Evolutionary conservation across 2,329 filamentous ascomycete genomes (phyloP), one percentile per base, ranked within the genome.

Genomic region (Aspergillus fijiensis): DNA sequence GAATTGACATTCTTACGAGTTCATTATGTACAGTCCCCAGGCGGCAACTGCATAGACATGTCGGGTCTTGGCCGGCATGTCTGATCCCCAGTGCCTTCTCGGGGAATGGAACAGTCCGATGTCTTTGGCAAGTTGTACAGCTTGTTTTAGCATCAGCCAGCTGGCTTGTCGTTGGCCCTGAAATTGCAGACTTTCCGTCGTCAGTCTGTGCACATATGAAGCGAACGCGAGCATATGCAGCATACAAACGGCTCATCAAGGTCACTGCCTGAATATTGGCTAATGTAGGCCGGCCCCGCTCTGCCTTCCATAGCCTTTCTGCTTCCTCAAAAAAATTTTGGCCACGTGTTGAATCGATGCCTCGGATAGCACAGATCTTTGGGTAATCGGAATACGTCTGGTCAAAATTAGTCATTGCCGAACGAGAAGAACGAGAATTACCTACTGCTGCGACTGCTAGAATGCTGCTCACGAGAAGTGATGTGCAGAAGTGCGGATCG

Each of bases 391-490:
- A 76, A 61, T 77, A 72, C 9, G 69, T 61, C 76, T 77, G 45
- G 48, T 67, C 29, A 68, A 39, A 12, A 55, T 58, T 55, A 60
- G 61, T 23, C 56, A 45, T 31, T 33, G 16, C 23, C 4, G 2
- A 31, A 53, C 5, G n/a, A n/a, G 5, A n/a, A 49, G 51, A 25
- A 21, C 14, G 31, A 25, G 42, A 29, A 27, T 31, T n/a, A 57
- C 50, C 23, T 31, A 49, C 56, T 72, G 63, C 71, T 60, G 74
- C 75, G 62, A 75, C 62, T 16, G 92, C 88, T 51, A 96, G 80
- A 81, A 96, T 93, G 12, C 91, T 89, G 75, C 96, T 96, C 63
- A 96, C 91, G 3, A 97, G 80, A 52, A 96, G 76, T 1, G 91
- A 87, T 0, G 91, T 93, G 76, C 93, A 96, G 72, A 96, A 92